Base-by-base conservation (phyloP, 2,329 filamentous ascomycete genomes). In the Ophiocordyceps camponoti-leonardi region DNA sequence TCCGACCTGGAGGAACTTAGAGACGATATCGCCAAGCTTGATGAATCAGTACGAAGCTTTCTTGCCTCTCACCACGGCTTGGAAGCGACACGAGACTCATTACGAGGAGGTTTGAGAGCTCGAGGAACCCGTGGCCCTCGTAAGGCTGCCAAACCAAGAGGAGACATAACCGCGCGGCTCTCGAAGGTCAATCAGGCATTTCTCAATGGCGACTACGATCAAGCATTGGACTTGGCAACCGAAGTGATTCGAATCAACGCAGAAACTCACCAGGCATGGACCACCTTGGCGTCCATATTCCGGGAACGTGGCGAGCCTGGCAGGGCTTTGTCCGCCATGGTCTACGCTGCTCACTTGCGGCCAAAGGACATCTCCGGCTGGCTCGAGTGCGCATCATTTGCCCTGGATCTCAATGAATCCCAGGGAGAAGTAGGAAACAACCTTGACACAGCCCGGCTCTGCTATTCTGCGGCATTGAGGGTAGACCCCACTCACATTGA, bases 181-280 rank as follows among this genome's bases (percentile, higher is more conserved):
- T 71, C 73, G 42, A 68, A 74, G 54, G 83, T 84, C 3, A 83
- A 79, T 48, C 70, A 79, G 48, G 75, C 78, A 5, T 87, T 80
- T 55, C 68, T 86, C 48, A 67, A 72, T 11, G 68, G 72, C 23
- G 69, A 80, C 19, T 78, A 80, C 50, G 68, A 75, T 6, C 65
- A 69, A 39, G 79, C 82, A 6, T 64, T 77, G 33, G 68, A 71
- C 16, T 64, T 74, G 20, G 71, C 77, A 10, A 69, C 72, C 39
- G 77, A 82, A 53, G 73, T 81, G 47, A 79, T 83, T 53, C 71
- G 77, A 44, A 78, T 82, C 56, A 82, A 83, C 50, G 76, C 75
- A 19, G 77, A 81, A 56, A 81, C 76, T 1, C 70, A 78, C 49
- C 71, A 76, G 51, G 79, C 79, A 22, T 83, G 78, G 78, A 73